These are phyloP conservation scores for Penstemon newberryi DNA, from an alignment of 257 asterid species.

Conservation along the genomic window DNA sequence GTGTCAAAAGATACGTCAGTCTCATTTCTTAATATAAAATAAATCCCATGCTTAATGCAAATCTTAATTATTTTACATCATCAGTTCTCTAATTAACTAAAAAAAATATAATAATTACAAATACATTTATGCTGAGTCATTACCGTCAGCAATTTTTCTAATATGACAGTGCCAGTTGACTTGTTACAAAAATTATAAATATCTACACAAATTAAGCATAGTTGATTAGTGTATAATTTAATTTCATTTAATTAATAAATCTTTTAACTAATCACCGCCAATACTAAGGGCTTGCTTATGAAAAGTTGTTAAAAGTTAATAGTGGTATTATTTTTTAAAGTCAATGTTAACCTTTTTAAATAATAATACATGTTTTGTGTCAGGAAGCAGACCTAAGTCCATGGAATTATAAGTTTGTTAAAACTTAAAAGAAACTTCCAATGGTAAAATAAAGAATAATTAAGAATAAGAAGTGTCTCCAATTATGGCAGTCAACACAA, in stretches of 20 bases:
- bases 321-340: not conserved
- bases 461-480: not conserved
- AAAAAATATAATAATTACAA: not conserved
- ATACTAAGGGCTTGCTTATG: not conserved
- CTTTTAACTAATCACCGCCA: slow-evolving; percentile 12
- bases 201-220: not conserved
- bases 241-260: not conserved
- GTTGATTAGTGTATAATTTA: not conserved
- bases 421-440: not conserved
- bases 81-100: not conserved
- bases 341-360: not conserved
- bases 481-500: not conserved
- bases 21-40: not conserved
- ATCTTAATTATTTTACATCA: not conserved
- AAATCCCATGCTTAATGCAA: not conserved
- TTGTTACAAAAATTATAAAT: not conserved
- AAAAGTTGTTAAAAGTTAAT: not conserved
- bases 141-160: not conserved
- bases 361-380: slow-evolving; percentile 10
- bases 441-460: not conserved
- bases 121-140: slow-evolving; percentile 8
- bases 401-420: not conserved
- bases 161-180: slow-evolving; percentile 7
- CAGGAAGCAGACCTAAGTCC: slow-evolving; percentile 15
- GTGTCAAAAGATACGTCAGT: slow-evolving; percentile 9